Conservation (phyloP, 2,329 filamentous ascomycete species). For the Penicillium sp. region DNA sequence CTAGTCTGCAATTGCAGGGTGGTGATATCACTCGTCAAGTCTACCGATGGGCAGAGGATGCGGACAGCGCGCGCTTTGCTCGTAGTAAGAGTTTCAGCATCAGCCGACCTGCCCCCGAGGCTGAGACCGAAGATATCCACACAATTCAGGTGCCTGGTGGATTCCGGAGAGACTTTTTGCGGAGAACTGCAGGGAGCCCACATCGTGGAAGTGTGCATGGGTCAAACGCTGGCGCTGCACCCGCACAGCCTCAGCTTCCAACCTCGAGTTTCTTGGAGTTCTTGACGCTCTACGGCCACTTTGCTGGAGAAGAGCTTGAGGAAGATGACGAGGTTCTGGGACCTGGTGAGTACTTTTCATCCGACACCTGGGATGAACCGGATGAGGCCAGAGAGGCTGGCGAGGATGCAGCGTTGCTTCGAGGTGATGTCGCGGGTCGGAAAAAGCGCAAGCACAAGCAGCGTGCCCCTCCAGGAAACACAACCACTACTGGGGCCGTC, state of each 20-base stretch:
- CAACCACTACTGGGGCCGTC: slow-evolving; percentile 75
- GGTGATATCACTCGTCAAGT: slow-evolving; percentile 94
- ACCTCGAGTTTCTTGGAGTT: slow-evolving; percentile 97
- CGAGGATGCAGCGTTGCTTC: slow-evolving; percentile 82
- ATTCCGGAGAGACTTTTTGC: slow-evolving; percentile 86
- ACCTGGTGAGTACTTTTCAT: slow-evolving; percentile 89
- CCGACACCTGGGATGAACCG: slow-evolving; percentile 65
- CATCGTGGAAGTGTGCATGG: slow-evolving; percentile 44
- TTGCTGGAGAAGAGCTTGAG: slow-evolving; percentile 93
- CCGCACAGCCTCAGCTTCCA: slow-evolving; percentile 64
- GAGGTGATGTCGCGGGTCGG: slow-evolving; percentile 65
- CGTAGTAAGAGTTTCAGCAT: slow-evolving; percentile 88
- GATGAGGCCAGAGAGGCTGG: slow-evolving; percentile 70
- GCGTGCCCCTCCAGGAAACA: slow-evolving; percentile 72
- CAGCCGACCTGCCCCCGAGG: slow-evolving; percentile 74
- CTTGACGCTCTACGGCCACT: slow-evolving; percentile 91
- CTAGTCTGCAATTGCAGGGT: slow-evolving; percentile 87
- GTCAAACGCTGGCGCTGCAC: slow-evolving; percentile 39
- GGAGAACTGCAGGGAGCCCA: slow-evolving; percentile 71
- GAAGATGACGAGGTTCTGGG: slow-evolving; percentile 90
- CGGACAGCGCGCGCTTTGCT: slow-evolving; percentile 65
- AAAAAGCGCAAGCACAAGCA: slow-evolving; percentile 75
- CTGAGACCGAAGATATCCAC: slow-evolving; percentile 79
- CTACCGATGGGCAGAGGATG: slow-evolving; percentile 94
- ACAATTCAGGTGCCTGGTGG: slow-evolving; percentile 92